Evolutionary conservation across 345 rosid species (phyloP).

Genomic region (Kernera saxatilis): DNA sequence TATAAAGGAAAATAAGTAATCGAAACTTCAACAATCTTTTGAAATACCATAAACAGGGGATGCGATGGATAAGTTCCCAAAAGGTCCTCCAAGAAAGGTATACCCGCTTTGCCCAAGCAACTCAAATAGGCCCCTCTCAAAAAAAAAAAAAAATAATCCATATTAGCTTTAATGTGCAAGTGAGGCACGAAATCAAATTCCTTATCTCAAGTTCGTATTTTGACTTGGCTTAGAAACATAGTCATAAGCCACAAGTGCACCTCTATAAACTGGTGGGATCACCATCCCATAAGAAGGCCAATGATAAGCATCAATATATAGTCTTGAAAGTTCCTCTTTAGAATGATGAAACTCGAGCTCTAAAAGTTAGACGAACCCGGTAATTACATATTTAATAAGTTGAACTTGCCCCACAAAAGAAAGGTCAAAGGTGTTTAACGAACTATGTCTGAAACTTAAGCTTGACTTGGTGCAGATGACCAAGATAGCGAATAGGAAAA

Average conservation of each 20-base stretch:
- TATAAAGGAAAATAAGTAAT: background rate
- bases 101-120: too few species aligned
- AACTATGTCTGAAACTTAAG: too few species aligned
- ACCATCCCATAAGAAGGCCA: background rate
- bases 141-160: background rate
- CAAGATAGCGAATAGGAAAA: too few species aligned
- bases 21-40: background rate
- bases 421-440: too few species aligned
- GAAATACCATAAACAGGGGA: background rate
- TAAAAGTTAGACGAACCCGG: background rate
- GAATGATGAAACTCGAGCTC: background rate
- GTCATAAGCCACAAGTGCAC: background rate
- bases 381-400: too few species aligned
- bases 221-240: background rate
- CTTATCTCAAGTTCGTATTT: too few species aligned
- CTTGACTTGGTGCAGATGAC: too few species aligned
- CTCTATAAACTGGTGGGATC: background rate
- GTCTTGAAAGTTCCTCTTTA: background rate
- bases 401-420: too few species aligned
- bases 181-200: too few species aligned
- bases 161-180: too few species aligned
- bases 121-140: background rate
- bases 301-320: background rate
- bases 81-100: background rate
- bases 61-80: background rate